phyloP scores from a whole-genome alignment of 768 basidiomycete species.

The Tubosaeta sp. region DNA sequence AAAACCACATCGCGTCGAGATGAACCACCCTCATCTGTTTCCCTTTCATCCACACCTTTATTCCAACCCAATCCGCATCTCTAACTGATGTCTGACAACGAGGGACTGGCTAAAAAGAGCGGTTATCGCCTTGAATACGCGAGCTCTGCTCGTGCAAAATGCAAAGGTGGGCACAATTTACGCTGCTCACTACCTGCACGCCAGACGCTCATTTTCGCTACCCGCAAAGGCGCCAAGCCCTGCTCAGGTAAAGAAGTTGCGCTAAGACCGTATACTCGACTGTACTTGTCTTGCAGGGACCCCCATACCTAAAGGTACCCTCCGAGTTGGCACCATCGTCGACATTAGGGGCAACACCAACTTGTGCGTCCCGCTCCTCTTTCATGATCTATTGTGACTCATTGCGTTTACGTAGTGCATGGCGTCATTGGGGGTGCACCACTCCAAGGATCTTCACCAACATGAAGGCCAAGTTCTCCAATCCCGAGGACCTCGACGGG shows the following conservation, averaged over 20 bases:
- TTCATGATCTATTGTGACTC: neutral
- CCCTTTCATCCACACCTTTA: constrained; percentile 26
- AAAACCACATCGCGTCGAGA: constrained; percentile 38
- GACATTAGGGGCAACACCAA: constrained; percentile 66
- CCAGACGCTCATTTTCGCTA: constrained; percentile 17
- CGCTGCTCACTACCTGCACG: constrained; percentile 11
- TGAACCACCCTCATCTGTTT: constrained; percentile 33
- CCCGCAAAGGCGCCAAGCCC: constrained; percentile 69
- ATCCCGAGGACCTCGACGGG: constrained; percentile 74
- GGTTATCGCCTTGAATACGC: constrained; percentile 83
- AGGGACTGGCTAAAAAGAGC: constrained; percentile 31
- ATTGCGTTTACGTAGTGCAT: constrained; percentile 43
- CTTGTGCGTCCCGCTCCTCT: constrained; percentile 46
- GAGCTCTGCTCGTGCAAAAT: constrained; percentile 61
- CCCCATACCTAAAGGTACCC: constrained; percentile 61
- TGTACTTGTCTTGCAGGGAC: constrained; percentile 46
- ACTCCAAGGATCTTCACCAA: constrained; percentile 67
- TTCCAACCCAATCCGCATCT: constrained; percentile 14
- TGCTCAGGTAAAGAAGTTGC: constrained; percentile 50
- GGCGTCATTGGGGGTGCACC: constrained; percentile 91
- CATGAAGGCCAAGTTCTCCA: constrained; percentile 57
- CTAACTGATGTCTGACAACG: constrained; percentile 32
- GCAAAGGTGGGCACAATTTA: constrained; percentile 55
- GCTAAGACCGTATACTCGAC: neutral
- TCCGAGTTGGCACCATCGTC: constrained; percentile 72